phyloP scores from a whole-genome alignment of 2,329 filamentous ascomycete species.

The Fusarium acutatum region DNA sequence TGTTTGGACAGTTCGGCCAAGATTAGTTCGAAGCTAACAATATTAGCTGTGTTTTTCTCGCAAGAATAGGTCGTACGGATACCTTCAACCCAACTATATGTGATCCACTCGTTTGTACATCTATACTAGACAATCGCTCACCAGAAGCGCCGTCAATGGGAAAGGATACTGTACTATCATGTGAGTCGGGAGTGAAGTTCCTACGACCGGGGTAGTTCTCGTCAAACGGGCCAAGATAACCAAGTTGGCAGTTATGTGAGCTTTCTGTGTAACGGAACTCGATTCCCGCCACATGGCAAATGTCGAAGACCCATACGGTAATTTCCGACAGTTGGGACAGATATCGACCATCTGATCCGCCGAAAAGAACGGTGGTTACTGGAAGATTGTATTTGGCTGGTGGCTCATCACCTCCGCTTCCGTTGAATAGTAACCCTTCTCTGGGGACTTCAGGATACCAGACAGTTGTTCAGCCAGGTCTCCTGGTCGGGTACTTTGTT shows the following conservation, averaged over 20 bases:
- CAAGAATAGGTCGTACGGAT: background rate
- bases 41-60: background rate
- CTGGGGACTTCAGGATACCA: background rate
- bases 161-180: background rate
- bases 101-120: background rate
- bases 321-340: background rate
- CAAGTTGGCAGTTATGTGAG: background rate
- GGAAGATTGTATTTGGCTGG: background rate
- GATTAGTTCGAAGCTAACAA: background rate
- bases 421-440: background rate
- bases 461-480: background rate
- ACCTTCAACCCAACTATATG: background rate
- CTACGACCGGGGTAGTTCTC: background rate
- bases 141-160: background rate
- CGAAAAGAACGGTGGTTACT: background rate
- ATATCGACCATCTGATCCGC: background rate
- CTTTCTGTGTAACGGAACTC: background rate
- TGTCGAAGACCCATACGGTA: background rate
- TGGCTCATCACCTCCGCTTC: background rate
- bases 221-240: background rate
- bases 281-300: background rate
- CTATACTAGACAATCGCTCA: background rate
- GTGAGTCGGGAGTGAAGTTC: background rate
- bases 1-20: background rate
- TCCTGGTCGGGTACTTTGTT: accelerated